Base-by-base conservation (phyloP, 202 grass and related monocot species). In the Setaria viridis region DNA sequence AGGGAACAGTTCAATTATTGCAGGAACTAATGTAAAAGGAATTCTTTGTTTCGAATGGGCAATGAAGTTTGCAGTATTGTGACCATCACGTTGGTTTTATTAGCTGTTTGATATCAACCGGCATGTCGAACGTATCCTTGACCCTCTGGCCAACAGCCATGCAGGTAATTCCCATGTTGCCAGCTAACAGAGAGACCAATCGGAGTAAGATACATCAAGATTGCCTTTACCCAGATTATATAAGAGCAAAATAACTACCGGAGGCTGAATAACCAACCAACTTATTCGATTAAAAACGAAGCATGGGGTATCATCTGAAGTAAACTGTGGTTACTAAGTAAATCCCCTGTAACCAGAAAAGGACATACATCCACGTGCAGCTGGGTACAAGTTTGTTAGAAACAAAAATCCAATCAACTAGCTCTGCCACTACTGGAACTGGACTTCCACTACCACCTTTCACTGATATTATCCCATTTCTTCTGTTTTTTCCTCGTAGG, bases 281-380 rank as follows among this genome's bases (percentile, higher is more conserved):
- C 64, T 88, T 86, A 86, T 87, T 91, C 39, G 37, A 50, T 35
- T 49, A 67, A 43, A 67, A 67, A 53, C 2, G 5, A 82, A 32
- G 42, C 67, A 66, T 5, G 1, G 14, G 0, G 7, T 84, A 16
- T 70, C 45, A 71, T 54, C 9, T 77, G 77, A 69, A 37, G 60
- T 80, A 39, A 70, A 80, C 59, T 73, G 70, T 77, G 50, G 59
- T 19, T 35, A 63, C 59, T 33, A 81, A 57, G 21, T 80, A 29
- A 56, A 75, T 63, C 70, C 70, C 60, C 55, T 59, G 56, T 67
- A 71, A 87, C 17, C 76, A 72, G 41, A 85, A 51, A 72, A 72
- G 30, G 32, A 72, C 65, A 66, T 62, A 78, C 65, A 66, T 62
- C 1, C 7, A 14, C 35, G 9, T n/a, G 60, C 59, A 76, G 62